Conservation (phyloP, 345 rosid genomes). For the Salix exigua region DNA sequence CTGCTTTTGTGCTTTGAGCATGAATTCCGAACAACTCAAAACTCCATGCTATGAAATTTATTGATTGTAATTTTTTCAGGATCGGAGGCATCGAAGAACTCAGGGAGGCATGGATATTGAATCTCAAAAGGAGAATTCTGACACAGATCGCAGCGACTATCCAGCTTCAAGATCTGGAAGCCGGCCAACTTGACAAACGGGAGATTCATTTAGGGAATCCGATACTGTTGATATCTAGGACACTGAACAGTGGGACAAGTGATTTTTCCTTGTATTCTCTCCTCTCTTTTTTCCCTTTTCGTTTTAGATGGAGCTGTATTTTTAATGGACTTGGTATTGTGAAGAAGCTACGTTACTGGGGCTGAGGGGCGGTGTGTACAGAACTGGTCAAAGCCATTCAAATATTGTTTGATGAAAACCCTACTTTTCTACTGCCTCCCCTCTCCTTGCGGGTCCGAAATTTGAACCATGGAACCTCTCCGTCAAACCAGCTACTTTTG, state of each 20-base stretch:
- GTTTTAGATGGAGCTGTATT: slow-evolving; percentile 32
- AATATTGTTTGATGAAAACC: slow-evolving; percentile 9
- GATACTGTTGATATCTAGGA: slow-evolving; percentile 39
- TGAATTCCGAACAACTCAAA: neutral
- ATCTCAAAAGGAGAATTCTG: slow-evolving; percentile 67
- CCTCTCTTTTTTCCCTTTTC: neutral
- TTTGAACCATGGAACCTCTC: neutral
- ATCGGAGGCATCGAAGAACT: slow-evolving; percentile 66
- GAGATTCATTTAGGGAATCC: neutral
- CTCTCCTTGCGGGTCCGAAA: neutral
- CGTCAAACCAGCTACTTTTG: neutral
- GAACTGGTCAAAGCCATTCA: slow-evolving; percentile 9
- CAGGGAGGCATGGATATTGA: slow-evolving; percentile 65
- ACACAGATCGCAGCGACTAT: slow-evolving; percentile 61
- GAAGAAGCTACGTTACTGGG: slow-evolving; percentile 12
- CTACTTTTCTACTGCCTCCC: neutral
- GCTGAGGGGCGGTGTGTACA: slow-evolving; percentile 25
- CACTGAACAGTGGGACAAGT: slow-evolving; percentile 12
- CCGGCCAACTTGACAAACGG: slow-evolving; percentile 24
- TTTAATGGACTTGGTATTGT: slow-evolving; percentile 16
- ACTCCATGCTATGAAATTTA: neutral
- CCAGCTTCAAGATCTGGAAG: slow-evolving; percentile 65
- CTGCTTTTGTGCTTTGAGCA: neutral
- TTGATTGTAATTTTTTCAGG: slow-evolving; percentile 40
- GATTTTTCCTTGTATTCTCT: slow-evolving; percentile 1